Evolutionary conservation across 352 stramenopile genomes (phyloP), one percentile per base, ranked within the genome.

Genomic region (Phytopythium helicoides): DNA sequence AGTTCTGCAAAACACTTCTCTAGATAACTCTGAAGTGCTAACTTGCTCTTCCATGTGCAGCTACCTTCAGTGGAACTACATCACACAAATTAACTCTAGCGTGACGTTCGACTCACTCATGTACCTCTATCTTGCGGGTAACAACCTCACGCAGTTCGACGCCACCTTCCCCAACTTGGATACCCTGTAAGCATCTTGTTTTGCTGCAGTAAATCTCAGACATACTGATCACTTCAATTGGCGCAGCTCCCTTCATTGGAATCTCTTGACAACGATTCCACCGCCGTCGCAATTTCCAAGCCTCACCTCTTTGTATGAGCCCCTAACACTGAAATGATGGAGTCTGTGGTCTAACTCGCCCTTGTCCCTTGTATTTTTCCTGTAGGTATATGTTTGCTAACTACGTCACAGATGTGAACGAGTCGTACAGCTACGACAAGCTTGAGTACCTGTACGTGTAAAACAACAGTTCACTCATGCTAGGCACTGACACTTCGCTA

Each of bases 31-130:
- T n/a, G n/a, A n/a, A n/a, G 11, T 28, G 19, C 9, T 26, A 12
- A 15, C 1, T 60, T 21, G 45, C 36, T 41, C 7, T 46, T 53
- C 12, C 2, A 22, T 16, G 6, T 8, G 28, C 34, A 71, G 58
- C 8, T 48, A 51, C 15, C 53, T 71, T 37, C 45, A 58, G 7
- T 51, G 52, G 53, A 71, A 65, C 19, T 56, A 54, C 35, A 64
- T 71, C 26, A 38, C 44, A 12, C 6, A 8, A 8, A 56, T 66
- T n/a, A 62, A 66, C 33, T 62, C 58, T 7, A 55, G 53, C 6
- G 55, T 58, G 35, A 47, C 8, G 12, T 62, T 56, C n/a, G 28
- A 50, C 8, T 57, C 52, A 18, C 37, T 66, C 42, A 44, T 26
- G 22, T 36, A 54, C 14, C 47, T 66, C 53, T 66, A 56, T 18